phyloP scores from a whole-genome alignment of 139 green algal species.

The Tetraselmis striata region DNA sequence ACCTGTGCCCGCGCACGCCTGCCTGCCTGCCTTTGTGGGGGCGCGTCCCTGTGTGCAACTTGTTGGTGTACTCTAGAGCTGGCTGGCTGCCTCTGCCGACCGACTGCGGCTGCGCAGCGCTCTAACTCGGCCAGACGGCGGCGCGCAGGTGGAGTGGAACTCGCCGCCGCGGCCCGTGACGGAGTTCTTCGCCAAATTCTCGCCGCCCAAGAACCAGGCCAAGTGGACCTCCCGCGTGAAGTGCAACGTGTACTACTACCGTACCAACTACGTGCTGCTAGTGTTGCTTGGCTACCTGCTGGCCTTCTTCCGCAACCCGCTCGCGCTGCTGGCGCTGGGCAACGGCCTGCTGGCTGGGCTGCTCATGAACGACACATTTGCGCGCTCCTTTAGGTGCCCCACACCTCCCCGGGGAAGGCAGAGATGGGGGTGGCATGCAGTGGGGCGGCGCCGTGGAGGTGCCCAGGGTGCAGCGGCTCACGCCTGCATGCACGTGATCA shows the following conservation, averaged over 20 bases:
- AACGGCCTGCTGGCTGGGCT: background rate
- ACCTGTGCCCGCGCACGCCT: too few relatives aligned
- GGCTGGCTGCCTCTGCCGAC: too few relatives aligned
- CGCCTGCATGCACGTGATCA: too few relatives aligned
- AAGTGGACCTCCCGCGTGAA: constrained; percentile 20
- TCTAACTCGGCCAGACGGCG: too few relatives aligned
- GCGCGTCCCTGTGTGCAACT: too few relatives aligned
- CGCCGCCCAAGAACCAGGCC: constrained; percentile 6
- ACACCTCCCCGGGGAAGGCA: too few relatives aligned
- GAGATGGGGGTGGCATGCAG: too few relatives aligned
- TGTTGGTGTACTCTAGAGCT: too few relatives aligned
- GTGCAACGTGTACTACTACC: constrained; percentile 31
- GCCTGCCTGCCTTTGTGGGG: too few relatives aligned
- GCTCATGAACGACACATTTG: constrained; percentile 26
- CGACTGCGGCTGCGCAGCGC: too few relatives aligned
- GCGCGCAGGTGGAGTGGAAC: constrained; percentile 30
- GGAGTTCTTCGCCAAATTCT: constrained; percentile 24
- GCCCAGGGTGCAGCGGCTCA: too few relatives aligned
- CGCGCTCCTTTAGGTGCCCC: background rate
- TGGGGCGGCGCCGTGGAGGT: too few relatives aligned
- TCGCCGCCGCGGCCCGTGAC: constrained; percentile 18
- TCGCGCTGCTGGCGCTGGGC: constrained; percentile 12
- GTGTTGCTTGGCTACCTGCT: constrained; percentile 5
- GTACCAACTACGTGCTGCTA: constrained; percentile 27
- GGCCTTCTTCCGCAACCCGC: constrained; percentile 17